These are phyloP conservation scores for Ophiostoma ulmi DNA, from an alignment of 2,329 filamentous ascomycete species.

Conservation along the genomic window DNA sequence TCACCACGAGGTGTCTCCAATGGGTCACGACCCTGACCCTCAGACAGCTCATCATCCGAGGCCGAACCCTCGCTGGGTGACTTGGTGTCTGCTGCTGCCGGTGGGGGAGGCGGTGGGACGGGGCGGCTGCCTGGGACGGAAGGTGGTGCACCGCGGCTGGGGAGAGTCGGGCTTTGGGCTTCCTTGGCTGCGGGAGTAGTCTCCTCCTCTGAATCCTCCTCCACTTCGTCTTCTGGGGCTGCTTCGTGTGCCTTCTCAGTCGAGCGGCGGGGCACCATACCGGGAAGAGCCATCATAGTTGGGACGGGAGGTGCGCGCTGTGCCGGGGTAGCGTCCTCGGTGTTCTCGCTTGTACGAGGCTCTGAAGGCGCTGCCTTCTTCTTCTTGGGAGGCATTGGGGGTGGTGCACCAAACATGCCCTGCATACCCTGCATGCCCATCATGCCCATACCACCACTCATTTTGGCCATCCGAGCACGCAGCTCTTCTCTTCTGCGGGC, in stretches of 20 bases:
- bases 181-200: constrained; percentile 32
- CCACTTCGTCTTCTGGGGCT: constrained; percentile 26
- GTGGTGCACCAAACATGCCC: constrained; percentile 75
- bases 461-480: constrained; percentile 93
- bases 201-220: constrained; percentile 37
- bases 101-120: constrained; percentile 53
- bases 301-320: constrained; percentile 51
- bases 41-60: constrained; percentile 81
- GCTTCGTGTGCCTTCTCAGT: constrained; percentile 37
- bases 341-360: constrained; percentile 40
- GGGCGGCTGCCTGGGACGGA: constrained; percentile 49
- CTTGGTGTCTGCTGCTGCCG: constrained; percentile 44
- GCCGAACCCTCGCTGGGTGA: constrained; percentile 75
- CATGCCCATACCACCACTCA: constrained; percentile 97
- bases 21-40: constrained; percentile 37
- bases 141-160: constrained; percentile 34
- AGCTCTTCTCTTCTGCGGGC: constrained; percentile 79
- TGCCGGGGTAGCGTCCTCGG: constrained; percentile 35
- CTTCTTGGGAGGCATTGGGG: constrained; percentile 50
- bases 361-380: constrained; percentile 46
- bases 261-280: constrained; percentile 58
- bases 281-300: constrained; percentile 62
- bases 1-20: constrained; percentile 39
- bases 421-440: constrained; percentile 77
- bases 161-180: constrained; percentile 30